Conservation (phyloP, 2,329 filamentous ascomycete genomes). For the Mollisiaceae sp. region DNA sequence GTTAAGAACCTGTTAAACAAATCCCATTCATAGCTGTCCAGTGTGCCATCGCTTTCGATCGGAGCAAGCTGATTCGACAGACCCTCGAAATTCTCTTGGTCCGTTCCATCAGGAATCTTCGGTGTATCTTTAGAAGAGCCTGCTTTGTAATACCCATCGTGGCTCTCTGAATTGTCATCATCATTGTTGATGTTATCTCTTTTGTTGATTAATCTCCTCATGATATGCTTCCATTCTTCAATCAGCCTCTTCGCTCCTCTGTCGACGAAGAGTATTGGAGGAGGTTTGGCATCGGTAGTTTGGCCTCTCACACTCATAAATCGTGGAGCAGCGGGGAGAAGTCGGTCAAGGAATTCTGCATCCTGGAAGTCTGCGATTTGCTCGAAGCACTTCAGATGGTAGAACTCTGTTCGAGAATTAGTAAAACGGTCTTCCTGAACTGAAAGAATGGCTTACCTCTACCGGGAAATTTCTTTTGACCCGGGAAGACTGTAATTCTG, state of each 20-base stretch:
- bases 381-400: neutral
- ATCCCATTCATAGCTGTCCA: neutral
- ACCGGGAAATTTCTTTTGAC: neutral
- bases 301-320: neutral
- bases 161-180: neutral
- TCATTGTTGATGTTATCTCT: neutral
- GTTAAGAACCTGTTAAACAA: neutral
- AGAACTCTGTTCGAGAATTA: neutral
- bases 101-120: neutral
- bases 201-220: neutral
- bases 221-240: neutral
- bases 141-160: neutral
- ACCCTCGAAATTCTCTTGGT: neutral
- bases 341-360: neutral
- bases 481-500: neutral
- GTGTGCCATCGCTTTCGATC: neutral
- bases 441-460: neutral
- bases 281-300: too few species aligned
- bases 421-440: neutral
- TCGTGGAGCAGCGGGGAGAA: neutral
- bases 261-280: too few species aligned
- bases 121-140: neutral
- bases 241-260: neutral
- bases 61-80: neutral
- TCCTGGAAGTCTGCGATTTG: neutral